Conservation (phyloP, 495 filamentous ascomycete genomes). For the Podospora bellae-mahoneyi region DNA sequence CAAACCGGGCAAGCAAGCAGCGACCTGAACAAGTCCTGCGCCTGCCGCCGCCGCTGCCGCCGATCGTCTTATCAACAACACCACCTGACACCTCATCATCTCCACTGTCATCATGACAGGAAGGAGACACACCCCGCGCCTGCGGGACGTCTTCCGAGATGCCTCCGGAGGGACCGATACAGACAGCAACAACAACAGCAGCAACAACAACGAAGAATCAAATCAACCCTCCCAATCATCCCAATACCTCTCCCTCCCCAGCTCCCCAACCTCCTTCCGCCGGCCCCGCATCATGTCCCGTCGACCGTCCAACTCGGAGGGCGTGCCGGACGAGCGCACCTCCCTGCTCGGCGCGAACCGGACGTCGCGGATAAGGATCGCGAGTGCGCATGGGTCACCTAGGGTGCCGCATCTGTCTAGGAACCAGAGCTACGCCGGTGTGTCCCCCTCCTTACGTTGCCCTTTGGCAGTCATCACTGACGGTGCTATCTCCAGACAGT, state of each 20-base stretch:
- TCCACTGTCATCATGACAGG: slow-evolving; percentile 18
- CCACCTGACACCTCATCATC: neutral
- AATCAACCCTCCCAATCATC: slow-evolving; percentile 21
- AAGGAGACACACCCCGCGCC: slow-evolving; percentile 26
- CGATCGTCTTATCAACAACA: no score
- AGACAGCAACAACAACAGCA: slow-evolving; percentile 6
- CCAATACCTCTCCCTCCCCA: slow-evolving; percentile 32
- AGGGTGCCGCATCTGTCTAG: slow-evolving; percentile 41
- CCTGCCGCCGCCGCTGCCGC: no score
- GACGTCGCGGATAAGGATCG: slow-evolving; percentile 41
- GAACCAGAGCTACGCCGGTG: slow-evolving; percentile 48
- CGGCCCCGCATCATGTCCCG: slow-evolving; percentile 26
- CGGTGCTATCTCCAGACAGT: slow-evolving; percentile 29
- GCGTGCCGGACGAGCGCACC: slow-evolving; percentile 44
- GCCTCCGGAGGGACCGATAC: slow-evolving; percentile 4
- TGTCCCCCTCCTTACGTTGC: slow-evolving; percentile 11
- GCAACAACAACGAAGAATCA: slow-evolving; percentile 16
- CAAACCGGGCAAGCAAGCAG: neutral
- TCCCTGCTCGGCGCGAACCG: slow-evolving; percentile 42
- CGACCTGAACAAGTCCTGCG: neutral
- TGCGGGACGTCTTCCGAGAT: slow-evolving; percentile 19
- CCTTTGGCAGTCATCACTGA: neutral
- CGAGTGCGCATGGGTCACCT: slow-evolving; percentile 38
- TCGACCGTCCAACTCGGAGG: slow-evolving; percentile 34
- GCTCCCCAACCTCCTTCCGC: slow-evolving; percentile 29